These are phyloP conservation scores for Megacollybia marginata DNA, from an alignment of 768 basidiomycete species.

Conservation along the genomic window DNA sequence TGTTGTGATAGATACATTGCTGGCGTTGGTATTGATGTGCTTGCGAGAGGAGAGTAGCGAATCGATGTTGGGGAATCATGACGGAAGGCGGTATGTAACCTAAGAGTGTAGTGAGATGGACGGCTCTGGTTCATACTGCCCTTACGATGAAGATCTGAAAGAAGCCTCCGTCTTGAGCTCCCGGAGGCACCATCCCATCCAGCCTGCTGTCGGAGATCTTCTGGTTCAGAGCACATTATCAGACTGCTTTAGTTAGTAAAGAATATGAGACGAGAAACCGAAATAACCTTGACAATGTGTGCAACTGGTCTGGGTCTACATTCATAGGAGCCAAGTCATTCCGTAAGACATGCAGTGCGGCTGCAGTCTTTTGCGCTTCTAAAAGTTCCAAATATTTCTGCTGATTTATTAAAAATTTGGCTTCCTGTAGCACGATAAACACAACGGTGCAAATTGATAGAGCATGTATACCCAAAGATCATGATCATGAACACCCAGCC, in stretches of 20 bases:
- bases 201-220: conserved; percentile 74
- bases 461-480: conserved; percentile 53
- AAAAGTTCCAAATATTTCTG: conserved; percentile 96
- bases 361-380: conserved; percentile 71
- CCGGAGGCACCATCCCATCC: conserved; percentile 88
- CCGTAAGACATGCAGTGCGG: conserved; percentile 79
- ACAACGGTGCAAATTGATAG: not conserved
- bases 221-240: conserved; percentile 87
- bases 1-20: conserved; percentile 84
- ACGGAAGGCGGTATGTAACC: conserved; percentile 84
- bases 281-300: conserved; percentile 78
- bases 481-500: conserved; percentile 61
- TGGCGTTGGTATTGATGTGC: conserved; percentile 74
- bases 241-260: conserved; percentile 38
- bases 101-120: conserved; percentile 22
- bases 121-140: conserved; percentile 1
- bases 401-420: conserved; percentile 80
- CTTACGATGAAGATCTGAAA: conserved; percentile 79
- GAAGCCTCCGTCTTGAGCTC: conserved; percentile 65
- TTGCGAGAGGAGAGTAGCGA: conserved; percentile 79
- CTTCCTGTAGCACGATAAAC: conserved; percentile 44
- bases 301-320: conserved; percentile 73
- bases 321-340: conserved; percentile 83
- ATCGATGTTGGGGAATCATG: conserved; percentile 90
- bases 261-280: conserved; percentile 11